phyloP scores from a whole-genome alignment of 2,329 filamentous ascomycete genomes.

The Aaosphaeria pasadenensis region DNA sequence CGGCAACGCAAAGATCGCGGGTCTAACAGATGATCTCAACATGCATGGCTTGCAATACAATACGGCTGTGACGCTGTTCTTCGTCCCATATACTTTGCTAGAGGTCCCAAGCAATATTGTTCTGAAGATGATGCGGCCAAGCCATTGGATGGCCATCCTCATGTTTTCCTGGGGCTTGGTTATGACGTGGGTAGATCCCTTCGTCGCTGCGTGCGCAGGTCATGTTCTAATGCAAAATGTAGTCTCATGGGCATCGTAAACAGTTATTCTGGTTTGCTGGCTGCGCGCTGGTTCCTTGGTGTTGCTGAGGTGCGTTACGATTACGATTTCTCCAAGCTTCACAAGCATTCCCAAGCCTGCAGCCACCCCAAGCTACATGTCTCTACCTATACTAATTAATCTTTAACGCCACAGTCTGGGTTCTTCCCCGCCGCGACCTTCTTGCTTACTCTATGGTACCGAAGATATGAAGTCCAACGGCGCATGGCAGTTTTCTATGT shows the following conservation, averaged over 20 bases:
- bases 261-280: constrained; percentile 48
- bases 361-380: not conserved
- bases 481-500: constrained; percentile 36
- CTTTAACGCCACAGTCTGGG: constrained; percentile 44
- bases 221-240: not conserved
- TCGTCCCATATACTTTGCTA: constrained; percentile 37
- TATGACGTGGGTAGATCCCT: constrained; percentile 39
- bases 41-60: constrained; percentile 39
- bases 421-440: constrained; percentile 63
- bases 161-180: constrained; percentile 40
- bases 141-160: constrained; percentile 39
- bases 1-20: constrained; percentile 41
- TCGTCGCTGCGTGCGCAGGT: not conserved
- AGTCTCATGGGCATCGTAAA: constrained; percentile 43
- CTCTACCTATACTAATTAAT: constrained; percentile 4
- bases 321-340: not conserved
- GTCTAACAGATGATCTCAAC: constrained; percentile 36
- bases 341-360: no score
- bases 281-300: constrained; percentile 44
- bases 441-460: constrained; percentile 34
- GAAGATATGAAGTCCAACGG: constrained; percentile 31
- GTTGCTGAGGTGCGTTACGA: constrained; percentile 31
- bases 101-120: constrained; percentile 40
- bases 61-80: constrained; percentile 38
- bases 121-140: constrained; percentile 40